Conservation (phyloP, 192 early-diverging fungal species). For the Thoreauomyces humboldtii region DNA sequence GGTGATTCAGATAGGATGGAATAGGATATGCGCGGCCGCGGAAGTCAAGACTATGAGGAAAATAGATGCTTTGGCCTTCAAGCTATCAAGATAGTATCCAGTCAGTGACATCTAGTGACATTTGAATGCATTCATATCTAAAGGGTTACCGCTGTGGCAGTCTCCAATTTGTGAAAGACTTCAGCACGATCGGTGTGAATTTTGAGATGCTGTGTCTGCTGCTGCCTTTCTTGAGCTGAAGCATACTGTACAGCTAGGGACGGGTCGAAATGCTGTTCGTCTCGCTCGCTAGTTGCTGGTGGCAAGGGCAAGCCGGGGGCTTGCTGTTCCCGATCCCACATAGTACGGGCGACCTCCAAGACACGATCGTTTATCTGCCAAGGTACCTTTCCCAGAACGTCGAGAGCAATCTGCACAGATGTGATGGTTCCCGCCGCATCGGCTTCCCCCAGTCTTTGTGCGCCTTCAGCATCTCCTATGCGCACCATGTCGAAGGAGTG, state of each 20-base stretch:
- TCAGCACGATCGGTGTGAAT: slow-evolving; percentile 83
- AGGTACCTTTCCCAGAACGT: slow-evolving; percentile 80
- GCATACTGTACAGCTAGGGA: no score
- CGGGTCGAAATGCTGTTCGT: slow-evolving; percentile 56
- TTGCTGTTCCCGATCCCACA: slow-evolving; percentile 86
- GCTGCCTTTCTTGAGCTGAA: slow-evolving; percentile 42
- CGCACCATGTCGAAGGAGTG: slow-evolving; percentile 74
- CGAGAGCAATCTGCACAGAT: slow-evolving; percentile 71
- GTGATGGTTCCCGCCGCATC: slow-evolving; percentile 70
- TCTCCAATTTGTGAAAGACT: slow-evolving; percentile 93
- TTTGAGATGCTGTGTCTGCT: slow-evolving; percentile 46
- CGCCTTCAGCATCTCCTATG: slow-evolving; percentile 65
- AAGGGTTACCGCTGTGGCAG: slow-evolving; percentile 74
- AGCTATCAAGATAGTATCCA: slow-evolving; percentile 61
- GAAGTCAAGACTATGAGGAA: slow-evolving; percentile 97
- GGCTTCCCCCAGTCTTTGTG: slow-evolving; percentile 74
- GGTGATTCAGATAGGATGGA: slow-evolving; percentile 91
- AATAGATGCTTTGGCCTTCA: slow-evolving; percentile 84
- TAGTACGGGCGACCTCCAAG: slow-evolving; percentile 71
- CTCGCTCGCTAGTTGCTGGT: slow-evolving; percentile 3
- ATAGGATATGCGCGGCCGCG: slow-evolving; percentile 97
- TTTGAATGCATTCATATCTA: background rate
- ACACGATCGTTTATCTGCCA: slow-evolving; percentile 88
- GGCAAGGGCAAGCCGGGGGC: slow-evolving; percentile 58
- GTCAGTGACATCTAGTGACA: background rate